Evolutionary conservation across 192 early-diverging fungal genomes (phyloP).

Genomic region (Dimargaris xerosporica): DNA sequence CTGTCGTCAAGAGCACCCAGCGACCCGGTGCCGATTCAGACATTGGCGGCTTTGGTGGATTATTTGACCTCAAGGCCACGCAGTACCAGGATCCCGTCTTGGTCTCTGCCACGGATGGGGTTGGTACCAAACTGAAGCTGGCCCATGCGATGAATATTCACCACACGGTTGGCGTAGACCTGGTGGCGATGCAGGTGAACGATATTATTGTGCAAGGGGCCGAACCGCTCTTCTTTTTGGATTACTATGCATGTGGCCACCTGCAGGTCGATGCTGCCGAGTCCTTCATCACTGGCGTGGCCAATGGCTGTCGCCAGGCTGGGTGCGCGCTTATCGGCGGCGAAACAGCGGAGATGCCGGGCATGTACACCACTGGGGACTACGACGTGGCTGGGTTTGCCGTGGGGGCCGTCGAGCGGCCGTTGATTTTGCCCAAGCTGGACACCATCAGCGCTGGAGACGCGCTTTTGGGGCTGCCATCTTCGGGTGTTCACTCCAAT

Average conservation of each 20-base stretch:
- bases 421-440: constrained; percentile 71
- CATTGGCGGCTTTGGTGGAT: constrained; percentile 95
- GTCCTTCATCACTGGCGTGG: constrained; percentile 87
- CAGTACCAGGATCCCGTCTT: constrained; percentile 88
- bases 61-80: constrained; percentile 90
- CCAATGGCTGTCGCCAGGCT: constrained; percentile 76
- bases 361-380: constrained; percentile 72
- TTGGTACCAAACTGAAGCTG: constrained; percentile 97
- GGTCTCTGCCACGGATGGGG: constrained; percentile 96
- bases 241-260: constrained; percentile 94
- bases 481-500: constrained; percentile 97
- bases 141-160: constrained; percentile 75
- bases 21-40: constrained; percentile 91
- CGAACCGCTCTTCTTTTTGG: constrained; percentile 96
- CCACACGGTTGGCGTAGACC: constrained; percentile 91
- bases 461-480: constrained; percentile 75
- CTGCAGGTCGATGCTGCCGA: constrained; percentile 82
- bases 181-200: constrained; percentile 99
- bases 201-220: constrained; percentile 98
- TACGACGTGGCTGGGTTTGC: constrained; percentile 95
- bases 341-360: constrained; percentile 99
- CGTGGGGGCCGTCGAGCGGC: constrained; percentile 89
- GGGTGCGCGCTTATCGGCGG: constrained; percentile 94
- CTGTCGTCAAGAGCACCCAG: constrained; percentile 80
- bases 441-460: constrained; percentile 63